These are phyloP conservation scores for Vanilla planifolia DNA, from an alignment of 106 monocot species.

Conservation along the genomic window DNA sequence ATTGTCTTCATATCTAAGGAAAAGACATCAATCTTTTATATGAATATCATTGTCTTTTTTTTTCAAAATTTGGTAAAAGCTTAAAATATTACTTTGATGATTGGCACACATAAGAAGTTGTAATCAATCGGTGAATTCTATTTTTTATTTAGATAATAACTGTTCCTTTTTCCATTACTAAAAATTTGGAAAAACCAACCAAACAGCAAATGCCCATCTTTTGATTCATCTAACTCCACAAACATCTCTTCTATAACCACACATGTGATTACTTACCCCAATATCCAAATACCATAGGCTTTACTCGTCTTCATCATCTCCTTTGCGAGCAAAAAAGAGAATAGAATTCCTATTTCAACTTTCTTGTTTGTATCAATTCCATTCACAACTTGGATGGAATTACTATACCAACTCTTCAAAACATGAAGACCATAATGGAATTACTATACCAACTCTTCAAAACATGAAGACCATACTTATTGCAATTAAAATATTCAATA, in stretches of 20 bases:
- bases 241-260: not conserved
- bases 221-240: not conserved
- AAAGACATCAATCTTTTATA: not conserved
- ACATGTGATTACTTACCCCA: not conserved
- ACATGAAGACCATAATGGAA: not conserved
- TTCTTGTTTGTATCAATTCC: not conserved
- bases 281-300: not conserved
- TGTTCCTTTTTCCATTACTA: not conserved
- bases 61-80: not conserved
- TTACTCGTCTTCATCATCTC: not conserved
- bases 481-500: not conserved
- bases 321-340: not conserved
- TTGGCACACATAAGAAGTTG: not conserved
- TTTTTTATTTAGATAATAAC: not conserved
- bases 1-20: slow-evolving; percentile 1
- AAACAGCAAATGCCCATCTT: not conserved
- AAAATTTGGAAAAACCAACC: not conserved
- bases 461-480: not conserved
- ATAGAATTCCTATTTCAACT: not conserved
- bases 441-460: too few relatives aligned
- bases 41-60: not conserved
- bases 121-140: not conserved
- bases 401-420: not conserved
- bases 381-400: not conserved
- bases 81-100: not conserved